Evolutionary conservation across 225 moss, liverwort and hornwort genomes (phyloP), one percentile per base, ranked within the genome.

Genomic region (Pleurozium schreberi): DNA sequence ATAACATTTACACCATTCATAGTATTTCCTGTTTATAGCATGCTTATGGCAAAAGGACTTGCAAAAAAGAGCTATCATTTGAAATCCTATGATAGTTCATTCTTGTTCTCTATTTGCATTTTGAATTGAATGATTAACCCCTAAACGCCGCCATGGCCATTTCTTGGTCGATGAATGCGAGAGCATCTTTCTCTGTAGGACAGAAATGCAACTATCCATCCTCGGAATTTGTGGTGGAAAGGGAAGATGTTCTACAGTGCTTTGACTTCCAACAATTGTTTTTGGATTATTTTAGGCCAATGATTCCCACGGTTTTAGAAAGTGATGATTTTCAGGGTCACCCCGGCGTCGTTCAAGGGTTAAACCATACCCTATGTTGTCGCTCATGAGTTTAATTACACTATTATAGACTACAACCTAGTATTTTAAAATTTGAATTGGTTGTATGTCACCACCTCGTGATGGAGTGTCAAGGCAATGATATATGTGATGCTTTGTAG

Each of bases 381-480:
- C 49, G 33, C 33, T 75, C 18, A 49, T 75, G 20, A 49, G 0
- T 19, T 4, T 19, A 49, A 19, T 0, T 49, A 0, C 49, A 27
- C 49, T 75, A 49, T 19, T 33, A 1, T 20, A 49, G 6, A 5
- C 49, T 31, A 33, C 4, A 49, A 49, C 15, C 14, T 47, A 10
- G 31, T 34, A 5, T 75, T 75, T 2, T 49, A 75, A 6, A 33
- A 75, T 50, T 49, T 75, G 19, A 50, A 75, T 33, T 75, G 20
- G 1, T 12, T 76, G 52, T 5, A 19, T 52, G 12, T 14, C 8
- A 52, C 34, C 4, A 50, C 19, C 20, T 49, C 0, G 1, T 8
- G 0, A 50, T 0, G 0, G 6, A 47, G 2, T 73, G 9, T 28
- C 45, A 28, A 31, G 19, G 6, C 1, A 31, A 0, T 75, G 31